A percentile compares a stretch with the other conserved stretches of the same genome.
These are phyloP conservation scores for Phytopythium montanum DNA, from an alignment of 352 stramenopile genomes.

Conservation along the genomic window DNA sequence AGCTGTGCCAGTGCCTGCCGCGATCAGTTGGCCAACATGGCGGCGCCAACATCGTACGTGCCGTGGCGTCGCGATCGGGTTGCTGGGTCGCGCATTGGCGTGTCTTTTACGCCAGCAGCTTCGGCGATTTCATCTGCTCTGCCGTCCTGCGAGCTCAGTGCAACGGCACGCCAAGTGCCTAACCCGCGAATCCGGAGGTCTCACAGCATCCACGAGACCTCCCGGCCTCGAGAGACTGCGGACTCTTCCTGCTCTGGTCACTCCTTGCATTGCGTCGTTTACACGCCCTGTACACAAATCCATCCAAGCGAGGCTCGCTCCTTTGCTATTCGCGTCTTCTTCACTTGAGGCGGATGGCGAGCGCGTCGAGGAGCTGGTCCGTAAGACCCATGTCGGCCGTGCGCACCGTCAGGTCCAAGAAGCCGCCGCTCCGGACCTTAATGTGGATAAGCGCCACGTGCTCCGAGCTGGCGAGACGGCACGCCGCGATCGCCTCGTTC, in stretches of 20 bases:
- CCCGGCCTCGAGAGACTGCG: not conserved
- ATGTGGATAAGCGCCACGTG: slow-evolving; percentile 83
- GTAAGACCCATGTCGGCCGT: slow-evolving; percentile 84
- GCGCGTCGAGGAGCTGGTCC: slow-evolving; percentile 63
- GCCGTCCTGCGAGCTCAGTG: not conserved
- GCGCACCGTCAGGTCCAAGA: slow-evolving; percentile 82
- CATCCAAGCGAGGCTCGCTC: not conserved
- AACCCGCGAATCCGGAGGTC: too few species aligned
- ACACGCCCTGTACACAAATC: not conserved
- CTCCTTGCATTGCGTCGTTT: not conserved
- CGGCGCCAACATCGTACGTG: not conserved
- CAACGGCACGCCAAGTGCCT: not conserved
- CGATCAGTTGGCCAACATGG: not conserved
- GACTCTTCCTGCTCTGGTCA: too few species aligned
- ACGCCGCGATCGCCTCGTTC: slow-evolving; percentile 85
- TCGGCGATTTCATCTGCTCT: slow-evolving; percentile 1
- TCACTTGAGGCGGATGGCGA: slow-evolving; percentile 62
- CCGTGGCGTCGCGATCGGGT: not conserved
- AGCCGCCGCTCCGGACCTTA: slow-evolving; percentile 80
- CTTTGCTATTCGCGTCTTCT: not conserved
- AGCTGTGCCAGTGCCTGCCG: not conserved
- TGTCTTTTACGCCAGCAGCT: not conserved
- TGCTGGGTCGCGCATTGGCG: not conserved
- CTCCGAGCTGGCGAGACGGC: slow-evolving; percentile 75
- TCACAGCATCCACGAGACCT: not conserved